These are phyloP conservation scores for Penicillium pancosmium DNA, from an alignment of 495 filamentous ascomycete genomes.

Conservation along the genomic window DNA sequence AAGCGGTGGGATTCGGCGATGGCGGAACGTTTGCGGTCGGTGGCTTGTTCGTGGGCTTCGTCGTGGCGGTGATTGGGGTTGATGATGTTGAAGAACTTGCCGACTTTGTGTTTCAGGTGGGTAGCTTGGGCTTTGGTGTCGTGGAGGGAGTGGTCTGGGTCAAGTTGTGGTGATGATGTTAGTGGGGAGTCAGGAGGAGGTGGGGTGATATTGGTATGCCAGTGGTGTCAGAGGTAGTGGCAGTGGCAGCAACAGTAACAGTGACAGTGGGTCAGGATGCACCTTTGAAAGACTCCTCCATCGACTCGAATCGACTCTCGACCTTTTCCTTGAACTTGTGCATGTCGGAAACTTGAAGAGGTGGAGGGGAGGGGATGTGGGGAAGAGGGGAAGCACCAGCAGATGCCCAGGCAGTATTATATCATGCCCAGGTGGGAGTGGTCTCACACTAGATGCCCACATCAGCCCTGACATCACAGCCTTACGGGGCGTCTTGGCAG, in stretches of 20 bases:
- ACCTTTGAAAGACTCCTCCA: constrained; percentile 43
- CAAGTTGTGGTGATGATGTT: neutral
- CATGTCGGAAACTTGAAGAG: constrained; percentile 26
- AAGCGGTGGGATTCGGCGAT: constrained; percentile 82
- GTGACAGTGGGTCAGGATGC: neutral
- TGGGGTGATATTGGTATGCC: neutral
- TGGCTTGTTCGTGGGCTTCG: constrained; percentile 83
- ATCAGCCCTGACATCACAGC: too few relatives aligned
- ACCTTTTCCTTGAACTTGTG: constrained; percentile 35
- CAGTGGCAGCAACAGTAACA: neutral
- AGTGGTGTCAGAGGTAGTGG: too few relatives aligned
- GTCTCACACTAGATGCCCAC: too few relatives aligned
- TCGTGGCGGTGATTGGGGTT: constrained; percentile 95
- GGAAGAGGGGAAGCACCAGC: neutral
- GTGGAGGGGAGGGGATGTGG: constrained; percentile 10
- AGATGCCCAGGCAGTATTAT: too few relatives aligned
- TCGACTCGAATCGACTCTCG: constrained; percentile 29
- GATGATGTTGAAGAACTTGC: constrained; percentile 72
- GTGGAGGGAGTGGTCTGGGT: constrained; percentile 44
- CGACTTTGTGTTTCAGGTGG: constrained; percentile 64
- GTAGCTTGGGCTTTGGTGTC: constrained; percentile 49
- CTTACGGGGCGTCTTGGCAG: too few relatives aligned
- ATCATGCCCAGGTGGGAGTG: too few relatives aligned
- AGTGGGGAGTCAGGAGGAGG: neutral
- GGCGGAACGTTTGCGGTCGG: constrained; percentile 74